These are phyloP conservation scores for Fraxinus velutina DNA, from an alignment of 305 asterid species.

Conservation along the genomic window DNA sequence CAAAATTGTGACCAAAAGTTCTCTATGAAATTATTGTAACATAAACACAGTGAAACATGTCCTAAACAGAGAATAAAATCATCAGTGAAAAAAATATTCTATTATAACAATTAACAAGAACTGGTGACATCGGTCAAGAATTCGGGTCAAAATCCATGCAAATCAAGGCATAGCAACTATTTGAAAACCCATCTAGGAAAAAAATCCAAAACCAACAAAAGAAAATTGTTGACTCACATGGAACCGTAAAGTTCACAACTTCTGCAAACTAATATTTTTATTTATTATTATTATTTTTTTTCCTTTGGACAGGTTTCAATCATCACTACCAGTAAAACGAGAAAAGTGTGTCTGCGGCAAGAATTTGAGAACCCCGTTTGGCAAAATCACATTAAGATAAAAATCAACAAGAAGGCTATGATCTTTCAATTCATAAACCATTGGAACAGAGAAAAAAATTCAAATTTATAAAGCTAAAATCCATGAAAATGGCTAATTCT, in stretches of 20 bases:
- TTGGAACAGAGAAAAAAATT: not conserved
- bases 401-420: not conserved
- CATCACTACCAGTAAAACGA: not conserved
- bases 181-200: not conserved
- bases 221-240: not conserved
- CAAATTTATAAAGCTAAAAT: not conserved
- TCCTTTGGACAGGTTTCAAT: not conserved
- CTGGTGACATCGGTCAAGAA: not conserved
- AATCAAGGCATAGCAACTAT: not conserved
- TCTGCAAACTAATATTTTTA: not conserved
- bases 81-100: not conserved
- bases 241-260: not conserved
- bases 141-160: not conserved
- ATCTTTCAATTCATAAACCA: not conserved
- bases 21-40: not conserved
- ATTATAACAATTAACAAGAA: not conserved
- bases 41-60: not conserved
- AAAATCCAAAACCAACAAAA: not conserved
- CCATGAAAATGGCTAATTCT: conserved; percentile 12
- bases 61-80: not conserved
- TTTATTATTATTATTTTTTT: not conserved
- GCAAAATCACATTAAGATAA: not conserved
- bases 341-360: not conserved
- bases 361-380: not conserved
- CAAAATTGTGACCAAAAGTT: not conserved